Percentiles rank a stretch among this genome's conserved stretches.
Evolutionary conservation across 225 moss, liverwort and hornwort genomes (phyloP).

Genomic region (Takakia lepidozioides): DNA sequence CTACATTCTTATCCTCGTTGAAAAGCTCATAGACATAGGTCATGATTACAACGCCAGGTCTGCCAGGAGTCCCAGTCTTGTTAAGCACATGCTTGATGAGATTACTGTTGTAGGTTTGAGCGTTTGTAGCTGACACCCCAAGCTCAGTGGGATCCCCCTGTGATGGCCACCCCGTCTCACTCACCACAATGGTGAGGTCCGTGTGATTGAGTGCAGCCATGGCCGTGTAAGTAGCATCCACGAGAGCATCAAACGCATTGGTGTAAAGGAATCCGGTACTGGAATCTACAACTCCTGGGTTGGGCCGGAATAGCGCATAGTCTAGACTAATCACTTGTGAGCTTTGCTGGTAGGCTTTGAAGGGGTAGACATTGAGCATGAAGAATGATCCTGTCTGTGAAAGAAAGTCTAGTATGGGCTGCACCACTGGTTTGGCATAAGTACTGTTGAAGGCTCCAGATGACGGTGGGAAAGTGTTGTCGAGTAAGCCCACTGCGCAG

Average conservation of each 20-base stretch:
- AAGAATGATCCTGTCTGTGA: slow-evolving; percentile 40
- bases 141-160: slow-evolving; percentile 38
- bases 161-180: slow-evolving; percentile 82
- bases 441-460: slow-evolving; percentile 31
- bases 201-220: slow-evolving; percentile 49
- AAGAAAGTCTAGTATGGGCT: slow-evolving; percentile 46
- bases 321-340: slow-evolving; percentile 39
- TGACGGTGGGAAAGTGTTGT: slow-evolving; percentile 57
- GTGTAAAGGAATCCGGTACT: slow-evolving; percentile 45
- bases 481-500: slow-evolving; percentile 48
- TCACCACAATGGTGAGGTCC: slow-evolving; percentile 41
- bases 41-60: slow-evolving; percentile 28
- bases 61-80: slow-evolving; percentile 49
- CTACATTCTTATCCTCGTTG: slow-evolving; percentile 34
- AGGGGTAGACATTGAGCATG: slow-evolving; percentile 82
- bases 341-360: slow-evolving; percentile 53
- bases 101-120: slow-evolving; percentile 55
- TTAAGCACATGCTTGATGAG: slow-evolving; percentile 42
- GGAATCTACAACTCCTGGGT: slow-evolving; percentile 32
- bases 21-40: slow-evolving; percentile 57
- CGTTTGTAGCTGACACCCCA: slow-evolving; percentile 49
- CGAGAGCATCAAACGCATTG: slow-evolving; percentile 71
- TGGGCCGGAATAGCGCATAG: slow-evolving; percentile 67
- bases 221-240: slow-evolving; percentile 75
- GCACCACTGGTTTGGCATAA: slow-evolving; percentile 11